Conservation (phyloP, 306 rosid genomes). For the Urtica urens region DNA sequence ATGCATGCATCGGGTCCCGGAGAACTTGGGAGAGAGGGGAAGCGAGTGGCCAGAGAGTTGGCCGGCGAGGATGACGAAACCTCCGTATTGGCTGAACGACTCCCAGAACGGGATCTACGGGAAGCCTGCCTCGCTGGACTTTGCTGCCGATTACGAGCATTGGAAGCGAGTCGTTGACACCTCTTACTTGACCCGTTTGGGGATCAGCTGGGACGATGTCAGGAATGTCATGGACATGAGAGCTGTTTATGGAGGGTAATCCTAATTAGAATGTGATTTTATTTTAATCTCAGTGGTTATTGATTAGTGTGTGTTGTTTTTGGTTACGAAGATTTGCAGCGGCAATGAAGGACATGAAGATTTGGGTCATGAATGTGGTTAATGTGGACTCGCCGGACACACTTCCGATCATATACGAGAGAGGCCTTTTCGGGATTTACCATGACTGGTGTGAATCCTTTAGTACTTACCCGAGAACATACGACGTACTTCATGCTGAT, state of each 20-base stretch:
- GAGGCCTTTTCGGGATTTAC: slow-evolving; percentile 89
- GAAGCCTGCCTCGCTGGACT: slow-evolving; percentile 83
- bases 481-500: slow-evolving; percentile 86
- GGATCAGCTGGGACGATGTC: slow-evolving; percentile 66
- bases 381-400: slow-evolving; percentile 74
- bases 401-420: slow-evolving; percentile 77
- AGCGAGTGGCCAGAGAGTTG: slow-evolving; percentile 62
- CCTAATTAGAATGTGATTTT: too few species aligned
- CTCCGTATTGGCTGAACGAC: slow-evolving; percentile 81
- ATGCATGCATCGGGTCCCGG: slow-evolving; percentile 69
- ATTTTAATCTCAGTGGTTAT: too few species aligned
- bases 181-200: slow-evolving; percentile 43
- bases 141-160: slow-evolving; percentile 55
- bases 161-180: slow-evolving; percentile 62
- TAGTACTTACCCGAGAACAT: slow-evolving; percentile 81
- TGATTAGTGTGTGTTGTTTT: too few species aligned
- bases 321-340: slow-evolving; percentile 90
- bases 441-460: slow-evolving; percentile 97
- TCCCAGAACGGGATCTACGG: slow-evolving; percentile 75
- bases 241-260: slow-evolving; percentile 86
- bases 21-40: slow-evolving; percentile 44
- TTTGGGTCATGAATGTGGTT: slow-evolving; percentile 90
- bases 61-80: slow-evolving; percentile 52
- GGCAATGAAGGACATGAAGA: slow-evolving; percentile 54
- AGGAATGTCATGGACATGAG: slow-evolving; percentile 95